Evolutionary conservation across 169 alveolate genomes (phyloP).

Genomic region (Plasmodium billcollinsi): DNA sequence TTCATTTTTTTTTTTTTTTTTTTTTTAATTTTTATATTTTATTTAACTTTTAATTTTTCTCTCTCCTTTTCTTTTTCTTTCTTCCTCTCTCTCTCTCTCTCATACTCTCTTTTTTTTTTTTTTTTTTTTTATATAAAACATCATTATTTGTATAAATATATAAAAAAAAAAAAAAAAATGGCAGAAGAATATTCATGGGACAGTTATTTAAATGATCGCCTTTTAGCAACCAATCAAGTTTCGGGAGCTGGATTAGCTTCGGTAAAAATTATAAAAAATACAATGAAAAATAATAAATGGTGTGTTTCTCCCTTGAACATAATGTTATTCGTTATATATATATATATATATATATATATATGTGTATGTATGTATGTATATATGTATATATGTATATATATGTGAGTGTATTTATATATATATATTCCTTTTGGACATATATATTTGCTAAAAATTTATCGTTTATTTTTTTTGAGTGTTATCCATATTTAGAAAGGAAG

Average conservation of each 20-base stretch:
- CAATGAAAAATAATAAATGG: neutral
- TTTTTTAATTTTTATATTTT: neutral
- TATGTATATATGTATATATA: neutral
- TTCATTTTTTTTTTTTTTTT: neutral
- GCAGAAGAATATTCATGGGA: conserved; percentile 75
- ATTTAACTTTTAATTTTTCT: neutral
- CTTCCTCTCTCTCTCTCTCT: neutral
- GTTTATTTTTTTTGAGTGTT: no score
- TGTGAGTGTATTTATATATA: no score
- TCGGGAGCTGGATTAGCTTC: conserved; percentile 74
- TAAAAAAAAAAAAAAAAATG: conserved; percentile 12
- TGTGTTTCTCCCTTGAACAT: neutral
- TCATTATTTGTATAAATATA: neutral
- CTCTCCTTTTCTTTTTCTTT: conserved; percentile 2
- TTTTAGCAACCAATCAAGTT: conserved; percentile 67
- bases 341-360: neutral
- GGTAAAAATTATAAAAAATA: conserved; percentile 4
- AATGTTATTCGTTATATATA: neutral
- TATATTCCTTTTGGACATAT: no score
- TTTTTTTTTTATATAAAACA: neutral
- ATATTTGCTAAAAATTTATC: no score
- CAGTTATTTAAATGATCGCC: conserved; percentile 47
- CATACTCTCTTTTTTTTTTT: neutral
- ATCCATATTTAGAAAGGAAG: neutral
- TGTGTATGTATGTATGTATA: neutral